Percentiles rank a stretch among this genome's conserved stretches.
Evolutionary conservation across 192 early-diverging fungal species (phyloP).

Genomic region (Lunasporangiospora selenospora): DNA sequence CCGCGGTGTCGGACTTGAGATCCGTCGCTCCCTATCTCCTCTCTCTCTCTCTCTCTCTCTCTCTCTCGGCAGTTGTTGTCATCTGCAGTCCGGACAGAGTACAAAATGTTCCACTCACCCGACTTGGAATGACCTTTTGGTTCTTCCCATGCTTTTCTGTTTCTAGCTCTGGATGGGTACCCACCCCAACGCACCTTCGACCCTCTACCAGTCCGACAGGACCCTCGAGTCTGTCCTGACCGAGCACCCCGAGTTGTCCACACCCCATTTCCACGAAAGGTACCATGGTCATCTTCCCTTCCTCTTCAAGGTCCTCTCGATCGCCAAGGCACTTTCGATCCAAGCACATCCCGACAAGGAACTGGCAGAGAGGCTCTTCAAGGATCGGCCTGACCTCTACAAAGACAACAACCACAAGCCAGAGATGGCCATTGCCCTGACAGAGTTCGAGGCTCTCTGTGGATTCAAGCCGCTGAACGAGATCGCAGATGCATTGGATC

Average conservation of each 20-base stretch:
- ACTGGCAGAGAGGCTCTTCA: slow-evolving; percentile 78
- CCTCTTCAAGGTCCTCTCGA: slow-evolving; percentile 94
- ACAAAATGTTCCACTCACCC: too few relatives aligned
- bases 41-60: not conserved
- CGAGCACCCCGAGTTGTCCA: slow-evolving; percentile 59
- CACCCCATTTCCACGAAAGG: slow-evolving; percentile 56
- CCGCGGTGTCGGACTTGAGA: too few relatives aligned
- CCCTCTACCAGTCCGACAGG: slow-evolving; percentile 39
- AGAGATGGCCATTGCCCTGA: slow-evolving; percentile 97
- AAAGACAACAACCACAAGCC: slow-evolving; percentile 96
- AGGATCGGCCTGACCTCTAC: slow-evolving; percentile 81
- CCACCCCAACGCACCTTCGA: slow-evolving; percentile 90
- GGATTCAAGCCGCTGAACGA: slow-evolving; percentile 88
- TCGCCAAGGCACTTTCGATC: slow-evolving; percentile 91
- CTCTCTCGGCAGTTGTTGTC: too few relatives aligned
- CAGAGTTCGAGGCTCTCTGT: slow-evolving; percentile 94
- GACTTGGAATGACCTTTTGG: too few relatives aligned
- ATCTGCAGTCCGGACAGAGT: too few relatives aligned
- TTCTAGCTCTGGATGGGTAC: slow-evolving; percentile 98
- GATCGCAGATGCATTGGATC: slow-evolving; percentile 67
- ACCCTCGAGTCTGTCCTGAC: slow-evolving; percentile 70
- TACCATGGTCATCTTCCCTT: slow-evolving; percentile 91
- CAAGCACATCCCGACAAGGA: slow-evolving; percentile 97
- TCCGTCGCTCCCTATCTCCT: too few relatives aligned
- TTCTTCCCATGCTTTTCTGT: too few relatives aligned